Evolutionary conservation across 106 monocot genomes (phyloP).

Genomic region (Allium fistulosum): DNA sequence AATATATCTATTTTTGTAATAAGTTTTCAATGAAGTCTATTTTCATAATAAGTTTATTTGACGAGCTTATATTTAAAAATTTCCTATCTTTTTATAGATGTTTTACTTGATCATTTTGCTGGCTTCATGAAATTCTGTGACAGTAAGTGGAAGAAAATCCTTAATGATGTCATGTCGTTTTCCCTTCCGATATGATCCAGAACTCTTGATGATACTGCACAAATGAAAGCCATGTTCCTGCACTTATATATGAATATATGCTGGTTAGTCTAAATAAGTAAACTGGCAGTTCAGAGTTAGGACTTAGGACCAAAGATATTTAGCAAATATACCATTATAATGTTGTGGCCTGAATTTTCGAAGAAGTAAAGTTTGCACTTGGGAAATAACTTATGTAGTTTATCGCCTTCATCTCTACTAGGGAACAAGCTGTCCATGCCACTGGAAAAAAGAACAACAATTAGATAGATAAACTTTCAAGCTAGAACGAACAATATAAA

Average conservation of each 20-base stretch:
- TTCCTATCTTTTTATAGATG: background rate
- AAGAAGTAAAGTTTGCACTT: slow-evolving; percentile 59
- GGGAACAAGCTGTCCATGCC: slow-evolving; percentile 56
- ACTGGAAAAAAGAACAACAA: slow-evolving; percentile 18
- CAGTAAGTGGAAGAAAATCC: slow-evolving; percentile 50
- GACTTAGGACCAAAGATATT: too few species aligned
- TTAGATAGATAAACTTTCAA: too few species aligned
- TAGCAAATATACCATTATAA: slow-evolving; percentile 35
- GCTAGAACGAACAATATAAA: too few species aligned
- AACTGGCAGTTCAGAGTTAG: too few species aligned
- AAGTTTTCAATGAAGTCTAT: too few species aligned
- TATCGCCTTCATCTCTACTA: slow-evolving; percentile 57
- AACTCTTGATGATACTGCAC: slow-evolving; percentile 48
- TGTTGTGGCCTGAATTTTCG: slow-evolving; percentile 52
- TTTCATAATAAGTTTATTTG: too few species aligned
- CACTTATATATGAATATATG: slow-evolving; percentile 6
- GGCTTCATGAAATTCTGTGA: slow-evolving; percentile 15
- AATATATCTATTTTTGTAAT: too few species aligned
- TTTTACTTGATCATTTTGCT: slow-evolving; percentile 12
- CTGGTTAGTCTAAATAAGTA: too few species aligned
- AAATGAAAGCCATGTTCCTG: slow-evolving; percentile 64
- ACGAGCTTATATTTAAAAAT: too few species aligned
- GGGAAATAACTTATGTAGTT: slow-evolving; percentile 26
- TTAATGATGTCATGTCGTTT: slow-evolving; percentile 27
- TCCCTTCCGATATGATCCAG: slow-evolving; percentile 38